These are phyloP conservation scores for Pholiota conissans DNA, from an alignment of 768 basidiomycete genomes.

Conservation along the genomic window DNA sequence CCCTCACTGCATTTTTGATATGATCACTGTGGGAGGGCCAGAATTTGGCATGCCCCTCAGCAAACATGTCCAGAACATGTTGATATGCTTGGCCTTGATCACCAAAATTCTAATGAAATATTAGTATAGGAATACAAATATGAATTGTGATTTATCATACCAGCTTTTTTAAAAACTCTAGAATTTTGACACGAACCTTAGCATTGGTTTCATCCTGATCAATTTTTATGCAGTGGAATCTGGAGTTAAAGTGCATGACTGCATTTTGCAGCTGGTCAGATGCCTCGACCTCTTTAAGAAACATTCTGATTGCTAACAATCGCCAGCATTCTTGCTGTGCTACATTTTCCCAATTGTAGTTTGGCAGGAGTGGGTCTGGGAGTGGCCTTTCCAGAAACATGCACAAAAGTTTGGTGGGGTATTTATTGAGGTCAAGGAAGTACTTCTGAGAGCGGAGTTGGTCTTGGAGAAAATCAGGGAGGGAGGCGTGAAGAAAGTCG, in stretches of 20 bases:
- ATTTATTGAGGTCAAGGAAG: background rate
- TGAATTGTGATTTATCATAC: background rate
- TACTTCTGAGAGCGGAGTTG: background rate
- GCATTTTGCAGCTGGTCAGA: background rate
- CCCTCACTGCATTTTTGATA: too few relatives aligned
- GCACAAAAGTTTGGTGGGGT: background rate
- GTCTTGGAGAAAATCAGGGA: constrained; percentile 9
- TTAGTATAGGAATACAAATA: background rate
- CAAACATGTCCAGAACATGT: background rate
- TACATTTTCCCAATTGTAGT: background rate
- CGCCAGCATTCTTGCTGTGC: background rate
- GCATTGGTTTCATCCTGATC: too few relatives aligned
- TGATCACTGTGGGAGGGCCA: too few relatives aligned
- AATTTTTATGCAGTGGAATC: background rate
- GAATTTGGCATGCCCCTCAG: background rate
- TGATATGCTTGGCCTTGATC: background rate
- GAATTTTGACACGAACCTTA: background rate
- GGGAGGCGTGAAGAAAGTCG: constrained; percentile 3
- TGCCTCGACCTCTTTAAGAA: background rate
- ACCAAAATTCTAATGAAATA: background rate
- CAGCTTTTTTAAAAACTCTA: background rate
- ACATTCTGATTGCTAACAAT: background rate
- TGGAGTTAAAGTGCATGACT: background rate
- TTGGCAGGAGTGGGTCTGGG: background rate
- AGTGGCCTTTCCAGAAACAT: background rate